phyloP scores from a whole-genome alignment of 371 early-diverging fungal genomes.

The Saksenaea oblongispora region DNA sequence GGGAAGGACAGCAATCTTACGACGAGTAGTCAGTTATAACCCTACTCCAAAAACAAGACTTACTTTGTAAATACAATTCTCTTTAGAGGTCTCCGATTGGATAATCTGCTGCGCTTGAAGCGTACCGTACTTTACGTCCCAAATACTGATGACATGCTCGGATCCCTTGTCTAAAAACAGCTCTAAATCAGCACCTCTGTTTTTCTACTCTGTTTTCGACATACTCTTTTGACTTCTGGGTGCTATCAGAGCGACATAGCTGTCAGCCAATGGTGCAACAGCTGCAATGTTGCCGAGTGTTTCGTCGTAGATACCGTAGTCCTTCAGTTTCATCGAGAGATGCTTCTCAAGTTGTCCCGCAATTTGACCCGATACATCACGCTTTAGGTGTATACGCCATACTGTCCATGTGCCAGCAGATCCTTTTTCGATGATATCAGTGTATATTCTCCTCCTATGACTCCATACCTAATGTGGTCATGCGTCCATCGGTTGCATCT shows the following conservation, averaged over 20 bases:
- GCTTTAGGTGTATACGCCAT: slow-evolving; percentile 34
- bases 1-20: slow-evolving; percentile 32
- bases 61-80: slow-evolving; percentile 38
- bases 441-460: not conserved
- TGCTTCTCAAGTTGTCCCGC: slow-evolving; percentile 26
- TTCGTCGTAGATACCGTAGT: slow-evolving; percentile 26
- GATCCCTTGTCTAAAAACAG: slow-evolving; percentile 7
- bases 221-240: slow-evolving; percentile 40
- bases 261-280: slow-evolving; percentile 45
- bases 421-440: slow-evolving; percentile 6
- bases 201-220: not conserved
- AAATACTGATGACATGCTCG: slow-evolving; percentile 66
- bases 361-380: slow-evolving; percentile 36
- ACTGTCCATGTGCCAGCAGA: slow-evolving; percentile 40
- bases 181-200: not conserved
- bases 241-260: slow-evolving; percentile 59
- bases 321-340: slow-evolving; percentile 27
- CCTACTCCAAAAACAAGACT: not conserved
- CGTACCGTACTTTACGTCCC: slow-evolving; percentile 75
- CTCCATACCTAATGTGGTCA: slow-evolving; percentile 45
- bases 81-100: slow-evolving; percentile 19
- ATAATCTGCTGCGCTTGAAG: slow-evolving; percentile 56
- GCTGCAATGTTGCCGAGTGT: slow-evolving; percentile 29
- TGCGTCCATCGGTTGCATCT: slow-evolving; percentile 47
- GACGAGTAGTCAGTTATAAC: not conserved